Evolutionary conservation across 1,139 yeast species (phyloP).

Genomic region (Wickerhamomyces sp.): DNA sequence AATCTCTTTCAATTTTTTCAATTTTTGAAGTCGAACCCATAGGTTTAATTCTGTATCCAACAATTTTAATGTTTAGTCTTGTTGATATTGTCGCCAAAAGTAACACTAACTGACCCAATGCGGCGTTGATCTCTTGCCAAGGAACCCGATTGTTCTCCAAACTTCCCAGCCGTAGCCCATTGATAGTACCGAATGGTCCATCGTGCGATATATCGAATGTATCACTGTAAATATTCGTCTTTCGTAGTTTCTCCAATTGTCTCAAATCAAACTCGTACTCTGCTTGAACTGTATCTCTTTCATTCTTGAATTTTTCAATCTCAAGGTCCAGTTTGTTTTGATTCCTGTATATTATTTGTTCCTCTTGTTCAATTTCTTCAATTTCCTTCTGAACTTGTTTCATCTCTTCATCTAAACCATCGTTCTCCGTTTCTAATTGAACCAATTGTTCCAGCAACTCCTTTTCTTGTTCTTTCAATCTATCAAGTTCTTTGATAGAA

Average conservation of each 20-base stretch:
- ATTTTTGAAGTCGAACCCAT: slow-evolving; percentile 83
- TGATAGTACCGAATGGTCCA: slow-evolving; percentile 82
- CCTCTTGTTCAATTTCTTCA: slow-evolving; percentile 34
- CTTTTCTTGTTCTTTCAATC: slow-evolving; percentile 32
- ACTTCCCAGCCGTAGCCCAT: slow-evolving; percentile 75
- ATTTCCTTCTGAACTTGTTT: slow-evolving; percentile 36
- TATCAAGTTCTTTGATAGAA: slow-evolving; percentile 27
- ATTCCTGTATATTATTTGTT: slow-evolving; percentile 37
- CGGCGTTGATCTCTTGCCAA: slow-evolving; percentile 92
- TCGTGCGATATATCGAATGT: slow-evolving; percentile 79
- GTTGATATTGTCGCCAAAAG: slow-evolving; percentile 61
- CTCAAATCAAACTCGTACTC: slow-evolving; percentile 56
- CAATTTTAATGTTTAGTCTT: slow-evolving; percentile 49
- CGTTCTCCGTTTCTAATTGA: slow-evolving; percentile 38
- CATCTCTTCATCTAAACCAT: slow-evolving; percentile 37
- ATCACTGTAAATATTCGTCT: slow-evolving; percentile 74
- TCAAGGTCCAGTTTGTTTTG: slow-evolving; percentile 52
- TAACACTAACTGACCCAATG: slow-evolving; percentile 78
- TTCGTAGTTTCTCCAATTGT: slow-evolving; percentile 65
- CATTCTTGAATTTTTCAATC: slow-evolving; percentile 41
- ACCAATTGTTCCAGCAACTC: slow-evolving; percentile 37
- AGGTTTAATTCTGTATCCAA: slow-evolving; percentile 65
- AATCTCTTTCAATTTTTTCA: slow-evolving; percentile 45
- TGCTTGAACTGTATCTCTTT: slow-evolving; percentile 56
- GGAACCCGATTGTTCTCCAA: slow-evolving; percentile 55